Evolutionary conservation across 345 rosid species (phyloP), one percentile per base, ranked within the genome.

Genomic region (Mangifera indica): DNA sequence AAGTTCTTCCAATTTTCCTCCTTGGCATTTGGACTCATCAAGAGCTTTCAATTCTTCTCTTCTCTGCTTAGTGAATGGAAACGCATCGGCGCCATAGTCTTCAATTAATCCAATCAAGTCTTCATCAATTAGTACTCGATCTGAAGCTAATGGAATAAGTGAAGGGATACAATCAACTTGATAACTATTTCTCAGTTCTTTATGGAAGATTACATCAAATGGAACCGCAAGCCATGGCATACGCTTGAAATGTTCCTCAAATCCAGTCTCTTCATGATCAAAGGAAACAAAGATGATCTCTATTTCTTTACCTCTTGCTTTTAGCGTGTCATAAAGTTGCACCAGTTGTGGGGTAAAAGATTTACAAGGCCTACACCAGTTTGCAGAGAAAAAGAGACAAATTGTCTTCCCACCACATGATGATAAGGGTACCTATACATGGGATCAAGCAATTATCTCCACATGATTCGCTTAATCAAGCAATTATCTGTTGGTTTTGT

Each of bases 201-300:
- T 80, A 32, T 78, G 85, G 60, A 87, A 65, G 63, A 58, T 79
- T 26, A 51, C 76, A 56, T 78, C 81, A 78, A 89, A 89, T 9
- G 95, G 91, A 74, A 91, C 82, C 8, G 91, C 88, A 25, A 88
- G 89, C 97, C 97, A 88, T 21, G 97, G 85, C 95, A 91, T 91
- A 80, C 66, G 76, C 84, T 80, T 77, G 81, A 87, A 88, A 62
- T 91, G 90, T 20, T 87, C 87, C 60, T 81, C 75, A 76, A 86
- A 89, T 58, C 74, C 87, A 63, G 80, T 75, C 71, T 85, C 85
- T 20, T 91, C 86, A 37, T 81, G 88, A 78, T 89, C 97, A 48
- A 84, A 87, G n/a, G 97, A 88, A 66, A 89, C 72, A 34, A 91
- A 84, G 65, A 91, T 74, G 74, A 91, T 87, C 88, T 91, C 93